These are phyloP conservation scores for Ganoderma lucidum DNA, from an alignment of 1,284 basidiomycete species.

Conservation along the genomic window DNA sequence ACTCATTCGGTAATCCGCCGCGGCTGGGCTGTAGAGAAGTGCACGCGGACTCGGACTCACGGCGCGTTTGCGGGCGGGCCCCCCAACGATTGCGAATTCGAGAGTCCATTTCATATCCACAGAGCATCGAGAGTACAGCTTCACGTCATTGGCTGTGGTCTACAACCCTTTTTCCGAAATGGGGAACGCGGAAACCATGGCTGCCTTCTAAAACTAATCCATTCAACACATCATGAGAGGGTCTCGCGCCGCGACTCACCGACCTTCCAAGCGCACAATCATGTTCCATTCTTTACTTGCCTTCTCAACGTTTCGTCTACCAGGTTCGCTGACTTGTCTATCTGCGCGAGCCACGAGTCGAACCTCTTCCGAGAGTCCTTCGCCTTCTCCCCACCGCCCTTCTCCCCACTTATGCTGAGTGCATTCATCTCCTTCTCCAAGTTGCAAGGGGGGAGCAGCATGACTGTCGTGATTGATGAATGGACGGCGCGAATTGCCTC, in stretches of 20 bases:
- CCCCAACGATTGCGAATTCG: not conserved
- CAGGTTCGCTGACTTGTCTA: conserved; percentile 44
- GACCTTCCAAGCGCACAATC: not conserved
- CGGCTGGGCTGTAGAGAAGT: not conserved
- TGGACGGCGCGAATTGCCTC: conserved; percentile 48
- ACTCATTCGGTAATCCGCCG: not conserved
- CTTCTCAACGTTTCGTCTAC: conserved; percentile 27
- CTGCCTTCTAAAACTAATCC: not conserved
- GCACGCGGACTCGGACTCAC: not conserved
- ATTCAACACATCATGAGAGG: not conserved
- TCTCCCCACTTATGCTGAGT: conserved; percentile 38
- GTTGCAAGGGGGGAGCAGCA: conserved; percentile 35
- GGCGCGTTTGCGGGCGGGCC: not conserved
- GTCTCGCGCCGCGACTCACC: not conserved
- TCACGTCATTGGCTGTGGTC: not conserved
- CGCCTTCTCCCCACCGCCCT: conserved; percentile 36
- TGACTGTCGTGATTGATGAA: conserved; percentile 34
- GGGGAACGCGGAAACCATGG: not conserved
- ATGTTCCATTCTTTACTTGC: conserved; percentile 27
- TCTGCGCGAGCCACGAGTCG: conserved; percentile 66
- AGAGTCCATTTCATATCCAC: not conserved
- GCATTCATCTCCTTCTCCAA: conserved; percentile 46
- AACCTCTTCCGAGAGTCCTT: conserved; percentile 58
- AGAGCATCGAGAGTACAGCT: not conserved
- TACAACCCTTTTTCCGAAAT: not conserved